Evolutionary conservation across 306 rosid species (phyloP), one percentile per base, ranked within the genome.

Genomic region (Quercus aquifolioides): DNA sequence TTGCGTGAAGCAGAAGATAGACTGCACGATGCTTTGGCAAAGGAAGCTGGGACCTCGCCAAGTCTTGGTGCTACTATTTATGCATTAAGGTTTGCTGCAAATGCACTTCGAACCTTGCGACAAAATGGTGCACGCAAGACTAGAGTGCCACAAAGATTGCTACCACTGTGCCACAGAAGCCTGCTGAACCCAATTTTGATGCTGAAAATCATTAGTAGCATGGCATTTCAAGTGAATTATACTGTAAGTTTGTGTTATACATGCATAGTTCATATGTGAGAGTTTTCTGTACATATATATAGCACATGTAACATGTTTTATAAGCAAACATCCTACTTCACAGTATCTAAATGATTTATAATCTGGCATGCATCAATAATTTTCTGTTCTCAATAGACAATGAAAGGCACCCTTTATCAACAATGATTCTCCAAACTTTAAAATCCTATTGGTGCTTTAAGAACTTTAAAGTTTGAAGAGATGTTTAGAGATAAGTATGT

Each of bases 11-110:
- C 68, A 67, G 85, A 87, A 18, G 81, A 73, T 17, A 74, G 83
- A 69, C 78, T 87, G 73, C 84, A 89, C 76, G 83, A 79, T 71
- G 88, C 86, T 49, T 70, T 89, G 83, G 84, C 78, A 43, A 72
- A 71, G 31, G 87, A 57, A 13, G 73, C 30, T n/a, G 88, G 80
- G 4, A 56, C 17, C 78, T 65, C 81, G 19, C 64, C 85, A 31
- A 81, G 88, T 78, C 83, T 83, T 38, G 80, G 79, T 11, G 90
- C 89, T 62, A 76, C 90, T 6, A 43, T 83, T 1, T 84, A 82
- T 71, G 90, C 90, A 41, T 85, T 88, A 38, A 79, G 78, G 74
- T 89, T 89, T 55, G 88, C 85, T 67, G 73, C 89, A 70, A 77
- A 84, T 83, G 83, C 84, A 55, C 79, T 86, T 46, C 77, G 84